These are phyloP conservation scores for Canariomyces notabilis DNA, from an alignment of 2,329 filamentous ascomycete species.

Conservation along the genomic window DNA sequence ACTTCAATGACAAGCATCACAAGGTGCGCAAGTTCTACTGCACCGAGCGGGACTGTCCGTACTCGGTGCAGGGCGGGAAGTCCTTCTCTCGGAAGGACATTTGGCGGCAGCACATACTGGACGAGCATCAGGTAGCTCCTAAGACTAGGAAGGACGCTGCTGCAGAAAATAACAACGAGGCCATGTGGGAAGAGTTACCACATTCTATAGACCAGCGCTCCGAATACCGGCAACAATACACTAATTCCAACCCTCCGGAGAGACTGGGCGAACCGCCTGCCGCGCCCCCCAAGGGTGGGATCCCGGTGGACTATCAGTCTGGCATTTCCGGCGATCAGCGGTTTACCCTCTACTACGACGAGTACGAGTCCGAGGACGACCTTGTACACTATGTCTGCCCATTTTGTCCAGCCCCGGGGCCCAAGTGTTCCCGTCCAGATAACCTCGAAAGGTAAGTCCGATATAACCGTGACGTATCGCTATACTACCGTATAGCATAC, in stretches of 20 bases:
- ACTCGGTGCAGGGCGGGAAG: conserved; percentile 52
- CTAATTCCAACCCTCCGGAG: too few relatives aligned
- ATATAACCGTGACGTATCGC: neutral
- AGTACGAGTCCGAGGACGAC: conserved; percentile 46
- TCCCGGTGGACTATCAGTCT: too few relatives aligned
- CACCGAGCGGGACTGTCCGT: conserved; percentile 48
- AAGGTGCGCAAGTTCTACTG: conserved; percentile 58
- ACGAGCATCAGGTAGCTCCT: too few relatives aligned
- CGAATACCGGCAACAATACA: too few relatives aligned
- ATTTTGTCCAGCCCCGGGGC: conserved; percentile 89
- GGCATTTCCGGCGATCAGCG: conserved; percentile 4
- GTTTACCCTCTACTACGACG: conserved; percentile 10
- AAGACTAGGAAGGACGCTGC: too few relatives aligned
- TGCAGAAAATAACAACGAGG: too few relatives aligned
- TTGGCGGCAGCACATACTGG: conserved; percentile 58
- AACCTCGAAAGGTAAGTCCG: conserved; percentile 79
- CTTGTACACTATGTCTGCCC: conserved; percentile 95
- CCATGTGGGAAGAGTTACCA: too few relatives aligned
- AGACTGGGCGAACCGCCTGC: too few relatives aligned
- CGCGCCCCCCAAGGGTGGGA: too few relatives aligned
- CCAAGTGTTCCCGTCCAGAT: conserved; percentile 91
- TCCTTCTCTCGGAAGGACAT: conserved; percentile 59
- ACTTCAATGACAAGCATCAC: conserved; percentile 57
- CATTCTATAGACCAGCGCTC: too few relatives aligned
- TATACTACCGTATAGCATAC: conserved; percentile 11